Conservation (phyloP, 139 green algal genomes). For the Tetradesmus obliquus region DNA sequence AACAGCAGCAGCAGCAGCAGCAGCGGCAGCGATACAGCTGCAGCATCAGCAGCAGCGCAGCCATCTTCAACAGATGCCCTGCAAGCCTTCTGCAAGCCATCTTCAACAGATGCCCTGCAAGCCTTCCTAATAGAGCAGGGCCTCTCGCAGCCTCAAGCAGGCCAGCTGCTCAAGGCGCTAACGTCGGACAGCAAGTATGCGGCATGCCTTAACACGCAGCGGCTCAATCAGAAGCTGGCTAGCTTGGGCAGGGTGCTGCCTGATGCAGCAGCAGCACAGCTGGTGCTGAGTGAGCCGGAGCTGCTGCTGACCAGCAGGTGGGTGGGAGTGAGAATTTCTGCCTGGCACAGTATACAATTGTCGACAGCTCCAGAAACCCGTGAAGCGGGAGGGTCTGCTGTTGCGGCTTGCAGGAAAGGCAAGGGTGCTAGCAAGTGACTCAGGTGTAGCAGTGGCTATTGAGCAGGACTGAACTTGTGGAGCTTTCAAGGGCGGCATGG, state of each 20-base stretch:
- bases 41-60: neutral
- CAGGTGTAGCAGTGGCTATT: no score
- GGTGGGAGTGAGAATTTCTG: neutral
- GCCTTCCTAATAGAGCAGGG: conserved; percentile 19
- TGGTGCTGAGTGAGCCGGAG: neutral
- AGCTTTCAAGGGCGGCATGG: no score
- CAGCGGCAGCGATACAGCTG: neutral
- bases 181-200: neutral
- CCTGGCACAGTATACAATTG: no score
- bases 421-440: no score
- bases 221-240: conserved; percentile 1
- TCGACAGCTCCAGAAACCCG: no score
- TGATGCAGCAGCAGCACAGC: neutral
- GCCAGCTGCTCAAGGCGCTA: neutral
- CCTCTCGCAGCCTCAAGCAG: neutral
- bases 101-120: neutral
- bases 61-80: neutral
- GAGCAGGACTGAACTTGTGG: no score
- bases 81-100: neutral
- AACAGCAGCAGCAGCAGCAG: conserved; percentile 8
- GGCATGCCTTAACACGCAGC: neutral
- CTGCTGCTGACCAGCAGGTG: conserved; percentile 17
- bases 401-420: neutral
- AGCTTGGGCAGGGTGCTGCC: conserved; percentile 11
- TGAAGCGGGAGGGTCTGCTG: neutral